These are phyloP conservation scores for Dillenia suffruticosa DNA, from an alignment of 164 flowering plant genomes.

Conservation along the genomic window DNA sequence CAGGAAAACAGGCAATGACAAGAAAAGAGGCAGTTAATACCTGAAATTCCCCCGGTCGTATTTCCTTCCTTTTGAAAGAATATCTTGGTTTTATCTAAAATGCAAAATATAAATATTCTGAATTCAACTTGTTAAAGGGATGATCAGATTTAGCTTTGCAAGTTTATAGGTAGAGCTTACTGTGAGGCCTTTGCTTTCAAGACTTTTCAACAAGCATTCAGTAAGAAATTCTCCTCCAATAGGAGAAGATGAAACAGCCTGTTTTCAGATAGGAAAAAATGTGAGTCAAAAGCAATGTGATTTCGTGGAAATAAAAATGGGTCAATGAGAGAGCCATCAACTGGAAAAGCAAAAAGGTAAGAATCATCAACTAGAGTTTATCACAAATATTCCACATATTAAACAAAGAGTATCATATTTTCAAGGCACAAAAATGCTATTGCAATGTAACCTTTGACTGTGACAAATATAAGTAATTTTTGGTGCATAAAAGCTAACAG, in stretches of 20 bases:
- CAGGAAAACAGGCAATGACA: background rate
- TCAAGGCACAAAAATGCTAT: too few species aligned
- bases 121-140: background rate
- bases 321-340: background rate
- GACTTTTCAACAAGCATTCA: conserved; percentile 88
- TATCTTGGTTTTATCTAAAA: conserved; percentile 89
- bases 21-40: conserved; percentile 24
- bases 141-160: background rate
- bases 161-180: conserved; percentile 34
- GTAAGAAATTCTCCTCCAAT: conserved; percentile 93
- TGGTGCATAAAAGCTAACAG: too few species aligned
- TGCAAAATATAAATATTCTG: conserved; percentile 5
- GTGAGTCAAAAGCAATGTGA: background rate
- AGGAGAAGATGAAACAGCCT: conserved; percentile 87
- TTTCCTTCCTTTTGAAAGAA: conserved; percentile 86
- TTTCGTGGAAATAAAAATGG: background rate
- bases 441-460: too few species aligned
- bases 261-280: conserved; percentile 5
- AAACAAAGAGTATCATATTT: too few species aligned
- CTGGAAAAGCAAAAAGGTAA: background rate
- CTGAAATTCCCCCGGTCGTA: conserved; percentile 90
- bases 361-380: too few species aligned
- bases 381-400: too few species aligned
- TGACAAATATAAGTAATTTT: too few species aligned
- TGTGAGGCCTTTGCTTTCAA: conserved; percentile 84